Evolutionary conservation across 495 filamentous ascomycete genomes (phyloP).

Genomic region (Choiromyces venosus): DNA sequence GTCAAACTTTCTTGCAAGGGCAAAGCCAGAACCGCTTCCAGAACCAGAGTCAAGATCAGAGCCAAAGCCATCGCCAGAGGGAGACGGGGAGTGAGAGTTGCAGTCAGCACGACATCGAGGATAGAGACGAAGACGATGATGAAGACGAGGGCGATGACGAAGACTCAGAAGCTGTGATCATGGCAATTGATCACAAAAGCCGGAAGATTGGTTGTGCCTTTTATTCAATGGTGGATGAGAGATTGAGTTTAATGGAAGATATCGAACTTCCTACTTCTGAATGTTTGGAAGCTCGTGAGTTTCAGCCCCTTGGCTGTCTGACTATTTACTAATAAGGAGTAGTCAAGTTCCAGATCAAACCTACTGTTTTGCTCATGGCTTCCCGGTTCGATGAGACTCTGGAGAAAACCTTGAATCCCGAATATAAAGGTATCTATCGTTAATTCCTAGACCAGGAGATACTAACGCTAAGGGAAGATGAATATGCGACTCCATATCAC

Average conservation of each 20-base stretch:
- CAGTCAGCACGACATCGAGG: background rate
- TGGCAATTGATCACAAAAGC: conserved; percentile 72
- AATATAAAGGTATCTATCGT: conserved; percentile 10
- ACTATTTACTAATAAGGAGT: conserved; percentile 6
- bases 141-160: conserved; percentile 51
- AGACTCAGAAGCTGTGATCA: conserved; percentile 67
- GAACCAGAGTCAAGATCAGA: background rate
- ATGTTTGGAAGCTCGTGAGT: conserved; percentile 60
- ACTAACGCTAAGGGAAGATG: conserved; percentile 12
- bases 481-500: conserved; percentile 30
- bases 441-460: background rate
- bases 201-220: conserved; percentile 81
- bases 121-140: background rate
- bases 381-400: conserved; percentile 60
- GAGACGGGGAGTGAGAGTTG: background rate
- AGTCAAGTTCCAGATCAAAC: conserved; percentile 70
- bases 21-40: background rate
- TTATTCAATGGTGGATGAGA: conserved; percentile 69
- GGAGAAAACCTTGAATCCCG: conserved; percentile 47
- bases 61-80: background rate
- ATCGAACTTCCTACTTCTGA: conserved; percentile 65
- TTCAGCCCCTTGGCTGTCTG: background rate
- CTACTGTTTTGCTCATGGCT: conserved; percentile 72
- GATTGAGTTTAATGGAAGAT: conserved; percentile 74
- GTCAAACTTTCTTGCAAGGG: background rate